These are phyloP conservation scores for Nidula microcarpa DNA, from an alignment of 768 basidiomycete genomes.

Conservation along the genomic window DNA sequence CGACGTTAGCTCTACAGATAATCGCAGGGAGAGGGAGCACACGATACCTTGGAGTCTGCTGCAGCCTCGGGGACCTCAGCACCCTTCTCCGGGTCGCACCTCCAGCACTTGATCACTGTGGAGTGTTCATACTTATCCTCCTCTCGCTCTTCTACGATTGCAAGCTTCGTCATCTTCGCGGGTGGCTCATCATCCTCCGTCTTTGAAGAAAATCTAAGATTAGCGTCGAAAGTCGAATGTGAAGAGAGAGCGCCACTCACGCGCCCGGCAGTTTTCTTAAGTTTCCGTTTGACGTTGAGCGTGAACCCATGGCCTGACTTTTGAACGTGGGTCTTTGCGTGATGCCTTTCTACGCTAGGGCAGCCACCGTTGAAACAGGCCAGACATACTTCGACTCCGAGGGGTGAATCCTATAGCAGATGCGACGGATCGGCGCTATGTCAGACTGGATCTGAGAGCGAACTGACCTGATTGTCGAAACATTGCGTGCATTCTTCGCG, in stretches of 20 bases:
- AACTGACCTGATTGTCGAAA: slow-evolving; percentile 84
- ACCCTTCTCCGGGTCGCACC: slow-evolving; percentile 53
- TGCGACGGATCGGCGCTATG: slow-evolving; percentile 1
- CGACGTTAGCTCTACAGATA: neutral
- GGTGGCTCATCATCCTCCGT: slow-evolving; percentile 79
- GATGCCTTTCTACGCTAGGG: slow-evolving; percentile 55
- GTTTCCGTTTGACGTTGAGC: slow-evolving; percentile 74
- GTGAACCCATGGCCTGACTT: slow-evolving; percentile 75
- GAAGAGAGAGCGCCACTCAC: slow-evolving; percentile 39
- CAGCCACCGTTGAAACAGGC: slow-evolving; percentile 95
- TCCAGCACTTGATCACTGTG: slow-evolving; percentile 74
- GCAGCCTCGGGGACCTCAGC: slow-evolving; percentile 37
- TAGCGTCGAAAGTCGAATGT: slow-evolving; percentile 1
- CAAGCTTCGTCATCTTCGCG: slow-evolving; percentile 83
- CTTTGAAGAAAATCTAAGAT: slow-evolving; percentile 28
- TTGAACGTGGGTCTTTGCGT: slow-evolving; percentile 68
- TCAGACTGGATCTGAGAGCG: neutral
- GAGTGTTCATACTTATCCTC: slow-evolving; percentile 81
- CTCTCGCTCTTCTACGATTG: slow-evolving; percentile 82
- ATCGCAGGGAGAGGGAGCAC: too few relatives aligned
- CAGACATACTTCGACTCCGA: slow-evolving; percentile 88
- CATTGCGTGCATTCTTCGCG: slow-evolving; percentile 97
- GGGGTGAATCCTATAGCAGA: slow-evolving; percentile 53
- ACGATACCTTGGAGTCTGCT: slow-evolving; percentile 28
- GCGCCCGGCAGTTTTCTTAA: slow-evolving; percentile 59